These are phyloP conservation scores for Aureococcus anophagefferens DNA, from an alignment of 108 stramenopile genomes.

Conservation along the genomic window DNA sequence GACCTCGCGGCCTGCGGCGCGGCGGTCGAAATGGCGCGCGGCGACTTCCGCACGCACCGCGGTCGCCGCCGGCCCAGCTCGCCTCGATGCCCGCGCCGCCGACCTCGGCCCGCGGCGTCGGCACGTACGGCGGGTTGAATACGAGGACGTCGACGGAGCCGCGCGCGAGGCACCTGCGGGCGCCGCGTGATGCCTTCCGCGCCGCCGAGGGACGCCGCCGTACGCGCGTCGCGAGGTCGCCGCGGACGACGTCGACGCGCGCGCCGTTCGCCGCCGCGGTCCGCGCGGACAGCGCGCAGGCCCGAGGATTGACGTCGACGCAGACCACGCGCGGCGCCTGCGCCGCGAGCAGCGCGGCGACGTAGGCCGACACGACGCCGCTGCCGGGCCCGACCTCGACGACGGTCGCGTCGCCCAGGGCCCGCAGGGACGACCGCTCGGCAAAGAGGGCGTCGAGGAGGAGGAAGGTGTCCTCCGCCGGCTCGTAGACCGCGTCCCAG, in stretches of 20 bases:
- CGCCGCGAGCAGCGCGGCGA: slow-evolving; percentile 37
- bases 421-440: slow-evolving; percentile 19
- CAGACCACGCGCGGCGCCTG: no score
- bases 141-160: slow-evolving; percentile 57
- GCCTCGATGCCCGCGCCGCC: slow-evolving; percentile 57
- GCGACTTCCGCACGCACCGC: no score
- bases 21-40: no score
- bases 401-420: slow-evolving; percentile 12
- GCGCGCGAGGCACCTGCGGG: slow-evolving; percentile 28
- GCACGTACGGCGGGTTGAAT: slow-evolving; percentile 90
- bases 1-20: slow-evolving; percentile 2
- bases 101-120: slow-evolving; percentile 74
- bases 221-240: not conserved
- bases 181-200: no score
- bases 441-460: slow-evolving; percentile 65
- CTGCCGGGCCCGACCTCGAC: slow-evolving; percentile 75
- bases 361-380: slow-evolving; percentile 55
- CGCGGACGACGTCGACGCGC: not conserved
- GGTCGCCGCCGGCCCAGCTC: slow-evolving; percentile 72
- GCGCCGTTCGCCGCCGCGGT: not conserved
- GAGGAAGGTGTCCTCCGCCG: slow-evolving; percentile 75
- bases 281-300: not conserved
- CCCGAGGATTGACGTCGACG: not conserved
- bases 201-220: no score
- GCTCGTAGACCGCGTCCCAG: slow-evolving; percentile 71